Percentiles rank a stretch among this genome's conserved stretches.
phyloP scores from a whole-genome alignment of 2,329 filamentous ascomycete species.

The Aspergillus sp. region DNA sequence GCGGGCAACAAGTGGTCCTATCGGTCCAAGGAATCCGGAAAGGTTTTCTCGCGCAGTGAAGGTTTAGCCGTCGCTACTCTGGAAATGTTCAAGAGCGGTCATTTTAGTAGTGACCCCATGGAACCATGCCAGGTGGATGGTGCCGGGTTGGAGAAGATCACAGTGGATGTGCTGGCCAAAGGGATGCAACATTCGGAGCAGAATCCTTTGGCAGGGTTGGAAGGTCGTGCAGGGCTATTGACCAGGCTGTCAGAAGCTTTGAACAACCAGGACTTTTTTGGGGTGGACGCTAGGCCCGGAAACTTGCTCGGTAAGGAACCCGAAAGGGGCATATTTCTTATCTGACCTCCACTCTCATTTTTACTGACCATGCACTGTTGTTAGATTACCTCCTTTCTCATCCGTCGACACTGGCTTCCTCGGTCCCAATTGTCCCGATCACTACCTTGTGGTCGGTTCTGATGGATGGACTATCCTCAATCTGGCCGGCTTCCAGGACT shows the following conservation, averaged over 20 bases:
- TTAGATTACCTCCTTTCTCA: constrained; percentile 87
- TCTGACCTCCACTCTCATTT: not conserved
- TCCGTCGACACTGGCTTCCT: constrained; percentile 78
- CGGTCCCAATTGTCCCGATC: constrained; percentile 75
- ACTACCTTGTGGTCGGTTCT: constrained; percentile 86
- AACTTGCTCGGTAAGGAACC: constrained; percentile 73
- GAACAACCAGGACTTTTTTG: constrained; percentile 74
- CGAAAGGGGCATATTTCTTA: not conserved
- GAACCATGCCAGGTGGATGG: constrained; percentile 90
- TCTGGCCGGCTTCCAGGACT: constrained; percentile 84
- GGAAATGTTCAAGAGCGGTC: constrained; percentile 89
- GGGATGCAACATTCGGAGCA: constrained; percentile 75
- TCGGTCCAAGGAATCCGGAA: constrained; percentile 81
- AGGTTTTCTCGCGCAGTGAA: constrained; percentile 74
- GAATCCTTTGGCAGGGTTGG: constrained; percentile 75
- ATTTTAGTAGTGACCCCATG: constrained; percentile 72
- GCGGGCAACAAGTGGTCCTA: constrained; percentile 88
- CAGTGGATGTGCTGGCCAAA: constrained; percentile 63
- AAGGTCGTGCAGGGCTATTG: constrained; percentile 74
- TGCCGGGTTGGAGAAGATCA: constrained; percentile 65
- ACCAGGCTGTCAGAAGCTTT: constrained; percentile 68
- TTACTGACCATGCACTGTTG: constrained; percentile 1
- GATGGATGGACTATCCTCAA: constrained; percentile 74
- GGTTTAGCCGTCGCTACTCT: constrained; percentile 69
- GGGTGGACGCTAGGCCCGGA: constrained; percentile 72